phyloP scores from a whole-genome alignment of 768 basidiomycete genomes.

The Punctularia strigosozonata region DNA sequence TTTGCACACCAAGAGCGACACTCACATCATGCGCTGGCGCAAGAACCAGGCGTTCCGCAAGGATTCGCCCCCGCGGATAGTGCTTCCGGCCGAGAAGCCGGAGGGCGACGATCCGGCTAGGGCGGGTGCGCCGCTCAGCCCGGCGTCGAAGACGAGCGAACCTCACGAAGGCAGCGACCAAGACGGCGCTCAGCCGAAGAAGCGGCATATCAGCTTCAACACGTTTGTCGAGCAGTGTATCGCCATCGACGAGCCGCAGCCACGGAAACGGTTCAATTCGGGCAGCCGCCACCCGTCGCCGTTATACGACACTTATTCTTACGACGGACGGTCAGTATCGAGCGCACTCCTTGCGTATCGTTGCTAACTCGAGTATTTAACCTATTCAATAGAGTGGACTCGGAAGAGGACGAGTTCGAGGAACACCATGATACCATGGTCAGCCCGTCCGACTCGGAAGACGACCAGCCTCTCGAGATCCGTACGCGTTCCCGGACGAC shows the following conservation, averaged over 20 bases:
- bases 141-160: neutral
- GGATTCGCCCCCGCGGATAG: conserved; percentile 61
- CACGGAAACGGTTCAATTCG: too few species aligned
- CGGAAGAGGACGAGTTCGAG: conserved; percentile 42
- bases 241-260: conserved; percentile 67
- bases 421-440: conserved; percentile 32
- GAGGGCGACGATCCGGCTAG: neutral
- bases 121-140: neutral
- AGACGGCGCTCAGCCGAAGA: conserved; percentile 31
- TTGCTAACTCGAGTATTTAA: too few species aligned
- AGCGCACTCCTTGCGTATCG: too few species aligned
- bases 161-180: neutral
- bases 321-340: conserved; percentile 55
- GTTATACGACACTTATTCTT: conserved; percentile 18
- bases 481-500: conserved; percentile 30
- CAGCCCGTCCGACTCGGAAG: conserved; percentile 28
- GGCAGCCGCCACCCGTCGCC: too few species aligned
- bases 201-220: conserved; percentile 93
- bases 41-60: conserved; percentile 39
- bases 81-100: conserved; percentile 14
- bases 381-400: too few species aligned
- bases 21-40: conserved; percentile 55
- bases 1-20: conserved; percentile 81
- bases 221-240: conserved; percentile 97
- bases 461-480: conserved; percentile 56